Base-by-base conservation (phyloP, 768 basidiomycete genomes). In the Pholiota microspora region DNA sequence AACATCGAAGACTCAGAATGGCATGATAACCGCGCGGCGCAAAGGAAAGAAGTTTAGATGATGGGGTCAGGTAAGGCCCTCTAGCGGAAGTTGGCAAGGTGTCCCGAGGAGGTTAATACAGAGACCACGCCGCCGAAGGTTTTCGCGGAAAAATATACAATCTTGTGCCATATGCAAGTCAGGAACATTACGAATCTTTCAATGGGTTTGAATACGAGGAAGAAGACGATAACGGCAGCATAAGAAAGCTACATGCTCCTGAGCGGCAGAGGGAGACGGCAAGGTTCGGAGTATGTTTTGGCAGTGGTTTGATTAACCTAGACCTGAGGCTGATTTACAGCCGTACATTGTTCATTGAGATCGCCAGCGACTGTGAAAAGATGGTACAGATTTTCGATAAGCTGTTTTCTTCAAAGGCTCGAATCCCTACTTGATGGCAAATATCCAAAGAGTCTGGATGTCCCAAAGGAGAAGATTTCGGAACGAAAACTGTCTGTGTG, bases 131-230 rank as follows among this genome's bases (percentile, higher is more conserved):
- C 52, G 52, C 53, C 13, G 45, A 44, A 54, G 42, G 32, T 34
- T 51, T 45, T 54, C 49, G 52, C 53, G 49, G 53, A 50, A 51
- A 54, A 40, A 48, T 44, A 21, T 25, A 24, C 21, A 38, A 32
- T 28, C 47, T 47, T 46, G 45, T 38, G 35, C 45, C 32, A 29
- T 24, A 48, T 42, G 40, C 40, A 7, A 42, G 40, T 21, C 40
- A 42, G 23, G 18, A 42, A n/a, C 40, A 23, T 42, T 42, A n/a
- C 40, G 40, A 23, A 8, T 12, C 18, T 42, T 10, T 42, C 46
- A 48, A 15, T 48, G 7, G 42, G 16, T 16, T 42, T 23, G 18
- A 42, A 42, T 13, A 21, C 18, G 16, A 21, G 23, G 40, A 16
- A 42, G 12, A 18, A 38, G 40, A 23, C 12, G 21, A 23, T 42